Base-by-base conservation (phyloP, 2,329 filamentous ascomycete species). In the Aspergillus sp. region DNA sequence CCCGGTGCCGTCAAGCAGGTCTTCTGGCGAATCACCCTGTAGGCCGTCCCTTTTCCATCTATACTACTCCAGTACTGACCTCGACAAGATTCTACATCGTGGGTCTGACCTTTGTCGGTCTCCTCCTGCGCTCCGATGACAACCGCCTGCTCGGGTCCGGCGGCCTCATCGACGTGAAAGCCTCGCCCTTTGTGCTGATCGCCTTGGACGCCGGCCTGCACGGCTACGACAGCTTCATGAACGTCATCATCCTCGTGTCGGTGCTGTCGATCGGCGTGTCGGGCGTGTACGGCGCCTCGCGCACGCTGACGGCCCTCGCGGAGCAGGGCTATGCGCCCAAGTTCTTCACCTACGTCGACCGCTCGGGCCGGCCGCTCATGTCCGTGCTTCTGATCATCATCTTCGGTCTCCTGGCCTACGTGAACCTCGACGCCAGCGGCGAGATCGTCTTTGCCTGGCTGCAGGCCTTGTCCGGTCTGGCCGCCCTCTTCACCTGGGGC, bases 141-240 rank as follows among this genome's bases (percentile, higher is more conserved):
- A 40, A 60, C 0, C 68, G 67, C 5, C 70, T 80, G 4, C 64
- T 80, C 23, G 69, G 71, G 41, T 71, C 71, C n/a, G 64, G 60
- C 17, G 66, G 64, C 14, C 64, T 52, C 21, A 55, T 71, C 19
- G 72, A 76, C 56, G 73, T 74, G 42, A 72, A 73, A 36, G 78
- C 80, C 5, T 85, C 82, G 0, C 87, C 87, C 0, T 88, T 88
- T 62, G 86, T 89, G 54, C 82, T 89, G 58, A 81, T 82, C 20
- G 83, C 85, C 55, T 72, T 81, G 55, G 76, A 84, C 53, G 84
- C 84, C 5, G 82, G 83, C 42, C 81, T 89, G 41, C 65, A 68
- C 1, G 80, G 80, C 2, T 77, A 88, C 13, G 83, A 85, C 20
- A 80, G 78, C 20, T 81, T 89, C 57, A 85, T 89, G 76, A 88